phyloP scores from a whole-genome alignment of 371 early-diverging fungal genomes.

The Apophysomyces sp. region DNA sequence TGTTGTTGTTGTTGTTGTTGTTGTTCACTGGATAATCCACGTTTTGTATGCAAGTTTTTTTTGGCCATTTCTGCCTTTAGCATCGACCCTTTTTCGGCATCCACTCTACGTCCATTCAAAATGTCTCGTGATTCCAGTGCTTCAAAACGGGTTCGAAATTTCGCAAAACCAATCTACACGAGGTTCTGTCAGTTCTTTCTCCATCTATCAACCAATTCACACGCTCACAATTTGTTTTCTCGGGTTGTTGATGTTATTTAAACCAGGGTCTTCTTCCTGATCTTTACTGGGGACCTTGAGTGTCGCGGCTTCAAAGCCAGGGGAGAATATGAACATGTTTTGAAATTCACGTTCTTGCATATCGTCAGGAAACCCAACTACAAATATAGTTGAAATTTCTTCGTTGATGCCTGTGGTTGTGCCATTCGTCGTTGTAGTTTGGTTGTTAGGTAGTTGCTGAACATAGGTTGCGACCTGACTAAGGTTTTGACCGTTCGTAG shows the following conservation, averaged over 20 bases:
- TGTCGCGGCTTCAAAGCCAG: conserved; percentile 93
- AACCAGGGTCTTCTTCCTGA: conserved; percentile 46
- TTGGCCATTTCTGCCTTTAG: conserved; percentile 94
- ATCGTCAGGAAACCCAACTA: conserved; percentile 95
- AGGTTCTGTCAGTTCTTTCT: background rate
- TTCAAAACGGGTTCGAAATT: conserved; percentile 83
- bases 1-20: background rate
- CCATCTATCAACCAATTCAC: background rate
- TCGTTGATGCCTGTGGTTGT: conserved; percentile 18
- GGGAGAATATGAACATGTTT: conserved; percentile 92
- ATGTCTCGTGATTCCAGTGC: conserved; percentile 84
- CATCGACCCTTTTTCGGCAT: conserved; percentile 76
- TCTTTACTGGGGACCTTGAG: conserved; percentile 75
- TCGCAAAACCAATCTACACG: conserved; percentile 85
- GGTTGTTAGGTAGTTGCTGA: background rate
- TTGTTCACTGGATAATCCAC: conserved; percentile 21
- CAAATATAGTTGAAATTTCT: conserved; percentile 90
- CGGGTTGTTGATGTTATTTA: background rate
- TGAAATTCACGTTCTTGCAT: conserved; percentile 95
- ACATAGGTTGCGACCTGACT: background rate
- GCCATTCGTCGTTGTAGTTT: background rate
- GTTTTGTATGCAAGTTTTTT: conserved; percentile 83
- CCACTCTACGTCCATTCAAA: conserved; percentile 82
- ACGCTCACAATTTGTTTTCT: conserved; percentile 24
- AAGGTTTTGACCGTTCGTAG: background rate